phyloP scores from a whole-genome alignment of 495 filamentous ascomycete species.

The Penicillium riverlandense region DNA sequence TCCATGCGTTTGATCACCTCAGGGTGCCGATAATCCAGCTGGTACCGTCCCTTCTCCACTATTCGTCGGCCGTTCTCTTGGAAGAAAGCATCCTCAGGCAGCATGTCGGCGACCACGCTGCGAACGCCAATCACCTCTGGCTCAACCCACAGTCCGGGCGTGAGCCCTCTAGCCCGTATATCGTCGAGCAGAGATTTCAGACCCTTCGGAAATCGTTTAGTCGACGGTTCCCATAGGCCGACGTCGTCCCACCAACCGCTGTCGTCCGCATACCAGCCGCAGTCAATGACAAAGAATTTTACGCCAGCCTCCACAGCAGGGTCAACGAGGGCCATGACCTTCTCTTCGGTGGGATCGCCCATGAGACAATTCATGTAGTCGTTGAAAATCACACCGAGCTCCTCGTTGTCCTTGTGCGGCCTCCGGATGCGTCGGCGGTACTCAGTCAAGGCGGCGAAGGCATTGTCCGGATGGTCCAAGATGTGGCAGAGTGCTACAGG shows the following conservation, averaged over 20 bases:
- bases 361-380: constrained; percentile 26
- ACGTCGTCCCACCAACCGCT: constrained; percentile 21
- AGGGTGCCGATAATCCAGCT: too few relatives aligned
- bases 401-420: constrained; percentile 9
- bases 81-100: constrained; percentile 15
- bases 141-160: constrained; percentile 18
- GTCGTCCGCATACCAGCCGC: constrained; percentile 22
- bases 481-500: too few relatives aligned
- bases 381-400: constrained; percentile 17
- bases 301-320: background rate
- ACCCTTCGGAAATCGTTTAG: constrained; percentile 16
- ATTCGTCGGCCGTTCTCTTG: background rate
- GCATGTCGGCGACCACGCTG: constrained; percentile 6
- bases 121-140: constrained; percentile 17
- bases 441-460: constrained; percentile 10
- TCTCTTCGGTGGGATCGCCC: constrained; percentile 19
- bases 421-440: constrained; percentile 10
- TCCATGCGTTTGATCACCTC: too few relatives aligned
- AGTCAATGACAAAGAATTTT: constrained; percentile 21
- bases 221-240: constrained; percentile 20
- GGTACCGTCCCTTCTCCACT: too few relatives aligned
- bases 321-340: constrained; percentile 14
- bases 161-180: constrained; percentile 4
- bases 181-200: constrained; percentile 7
- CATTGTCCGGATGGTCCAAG: constrained; percentile 2